Percentiles rank a stretch among this genome's conserved stretches.
These are phyloP conservation scores for Mollisiaceae sp. DNA, from an alignment of 2,329 filamentous ascomycete genomes.

Conservation along the genomic window DNA sequence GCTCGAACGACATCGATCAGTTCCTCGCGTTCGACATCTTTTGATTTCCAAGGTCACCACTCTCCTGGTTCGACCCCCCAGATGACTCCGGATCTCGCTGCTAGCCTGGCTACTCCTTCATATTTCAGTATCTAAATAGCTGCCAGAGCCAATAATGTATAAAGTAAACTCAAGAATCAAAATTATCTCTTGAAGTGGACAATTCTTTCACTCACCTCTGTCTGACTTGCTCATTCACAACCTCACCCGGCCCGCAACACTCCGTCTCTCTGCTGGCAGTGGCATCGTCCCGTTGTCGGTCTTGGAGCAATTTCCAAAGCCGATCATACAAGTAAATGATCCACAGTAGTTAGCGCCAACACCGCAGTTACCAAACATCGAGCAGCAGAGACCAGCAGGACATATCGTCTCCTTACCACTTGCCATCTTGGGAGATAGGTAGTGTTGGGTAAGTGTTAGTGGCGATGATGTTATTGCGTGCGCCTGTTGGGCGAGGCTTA, in stretches of 20 bases:
- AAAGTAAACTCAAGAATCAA: background rate
- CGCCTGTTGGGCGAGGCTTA: background rate
- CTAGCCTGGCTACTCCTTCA: slow-evolving; percentile 68
- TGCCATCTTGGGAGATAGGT: background rate
- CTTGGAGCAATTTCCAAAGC: background rate
- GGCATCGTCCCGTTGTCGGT: background rate
- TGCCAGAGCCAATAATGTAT: background rate
- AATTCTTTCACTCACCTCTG: background rate
- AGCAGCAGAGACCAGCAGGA: slow-evolving; percentile 5
- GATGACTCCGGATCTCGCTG: slow-evolving; percentile 77
- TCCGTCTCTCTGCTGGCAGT: background rate
- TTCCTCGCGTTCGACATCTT: slow-evolving; percentile 91
- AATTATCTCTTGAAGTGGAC: background rate
- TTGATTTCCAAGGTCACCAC: slow-evolving; percentile 80
- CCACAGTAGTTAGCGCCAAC: background rate
- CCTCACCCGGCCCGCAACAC: background rate
- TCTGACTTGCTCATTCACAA: background rate
- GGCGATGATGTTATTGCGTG: background rate
- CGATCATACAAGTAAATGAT: background rate
- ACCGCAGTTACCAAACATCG: background rate
- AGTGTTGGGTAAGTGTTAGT: background rate
- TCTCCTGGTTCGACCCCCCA: slow-evolving; percentile 87
- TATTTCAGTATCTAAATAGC: background rate
- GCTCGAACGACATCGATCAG: slow-evolving; percentile 82
- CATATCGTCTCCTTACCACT: background rate